These are phyloP conservation scores for Catunica adiposa DNA, from an alignment of 2,329 filamentous ascomycete species.

Conservation along the genomic window DNA sequence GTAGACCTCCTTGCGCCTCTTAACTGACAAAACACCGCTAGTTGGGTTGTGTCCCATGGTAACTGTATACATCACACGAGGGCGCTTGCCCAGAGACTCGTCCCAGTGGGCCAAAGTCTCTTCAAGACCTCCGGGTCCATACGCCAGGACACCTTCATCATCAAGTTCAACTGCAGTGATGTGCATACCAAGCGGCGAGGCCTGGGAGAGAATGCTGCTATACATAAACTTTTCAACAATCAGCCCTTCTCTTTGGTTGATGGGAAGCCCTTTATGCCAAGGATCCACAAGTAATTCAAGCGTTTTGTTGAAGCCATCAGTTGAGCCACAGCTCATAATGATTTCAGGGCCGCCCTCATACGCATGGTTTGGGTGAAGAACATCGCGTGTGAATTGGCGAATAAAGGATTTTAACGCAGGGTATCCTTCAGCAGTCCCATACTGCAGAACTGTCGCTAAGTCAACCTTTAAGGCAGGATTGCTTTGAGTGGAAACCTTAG, in stretches of 20 bases:
- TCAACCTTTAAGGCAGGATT: conserved; percentile 59
- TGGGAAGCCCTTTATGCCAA: conserved; percentile 51
- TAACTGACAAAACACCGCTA: conserved; percentile 53
- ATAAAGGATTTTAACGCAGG: conserved; percentile 63
- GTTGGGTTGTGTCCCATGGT: conserved; percentile 78
- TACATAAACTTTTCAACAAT: conserved; percentile 71
- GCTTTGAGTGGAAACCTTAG: conserved; percentile 42
- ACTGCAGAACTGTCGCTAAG: conserved; percentile 67
- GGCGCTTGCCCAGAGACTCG: conserved; percentile 50
- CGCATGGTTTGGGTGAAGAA: conserved; percentile 66
- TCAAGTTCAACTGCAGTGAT: conserved; percentile 62
- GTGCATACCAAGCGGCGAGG: conserved; percentile 51
- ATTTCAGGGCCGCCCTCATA: conserved; percentile 64
- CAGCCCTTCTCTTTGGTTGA: conserved; percentile 56
- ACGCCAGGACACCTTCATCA: conserved; percentile 58
- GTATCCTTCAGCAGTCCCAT: conserved; percentile 69
- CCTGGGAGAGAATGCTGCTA: conserved; percentile 55
- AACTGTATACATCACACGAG: conserved; percentile 78
- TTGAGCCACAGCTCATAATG: conserved; percentile 63
- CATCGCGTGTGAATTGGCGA: conserved; percentile 57
- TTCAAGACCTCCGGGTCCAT: conserved; percentile 55
- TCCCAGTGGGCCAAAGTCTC: conserved; percentile 79
- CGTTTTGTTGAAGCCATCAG: conserved; percentile 69
- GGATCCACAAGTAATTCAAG: conserved; percentile 60
- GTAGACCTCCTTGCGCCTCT: conserved; percentile 65